Evolutionary conservation across 2,329 filamentous ascomycete genomes (phyloP), one percentile per base, ranked within the genome.

Genomic region (Alternaria sp.): DNA sequence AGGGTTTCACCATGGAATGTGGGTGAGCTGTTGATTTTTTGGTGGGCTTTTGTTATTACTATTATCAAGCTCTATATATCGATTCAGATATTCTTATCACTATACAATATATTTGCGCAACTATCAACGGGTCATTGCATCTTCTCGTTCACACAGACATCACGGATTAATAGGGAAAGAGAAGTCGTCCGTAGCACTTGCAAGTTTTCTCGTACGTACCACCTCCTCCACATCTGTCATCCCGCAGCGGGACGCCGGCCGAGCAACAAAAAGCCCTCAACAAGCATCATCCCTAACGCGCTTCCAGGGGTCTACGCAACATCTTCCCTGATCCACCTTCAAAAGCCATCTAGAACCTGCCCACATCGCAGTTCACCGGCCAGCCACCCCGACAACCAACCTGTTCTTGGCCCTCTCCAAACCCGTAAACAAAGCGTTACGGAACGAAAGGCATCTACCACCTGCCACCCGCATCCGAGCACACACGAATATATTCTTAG

Each of bases 271-370:
- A 54, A 44, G 52, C 52, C 36, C 36, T 43, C 15, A 26, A 54
- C 59, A 57, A 49, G 55, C 55, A 57, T 57, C 13, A 57, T 57
- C 55, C 45, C 45, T 57, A 57, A 43, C 45, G 26, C 23, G 6
- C 15, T 17, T 12, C 28, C 40, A 56, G 40, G 40, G 53, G 53
- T 56, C 36, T 28, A 56, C 43, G 53, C 53, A 56, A 56, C 36
- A 40, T 52, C 30, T 36, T 52, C 19, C 49, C 19, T 11, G 17
- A 30, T 26, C 13, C 23, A 40, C 53, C 25, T n/a, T 45, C 23
- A 46, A 46, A 56, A 43, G 40, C 40, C 40, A 40, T 52, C 49
- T 25, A 23, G 19, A 17, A 52, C 28, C 30, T 32, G 49, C 21
- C 49, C n/a, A 40, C 17, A 19, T 19, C 9, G 17, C 11, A 52